These are phyloP conservation scores for Podochytrium sp. DNA, from an alignment of 192 early-diverging fungal genomes.

Conservation along the genomic window DNA sequence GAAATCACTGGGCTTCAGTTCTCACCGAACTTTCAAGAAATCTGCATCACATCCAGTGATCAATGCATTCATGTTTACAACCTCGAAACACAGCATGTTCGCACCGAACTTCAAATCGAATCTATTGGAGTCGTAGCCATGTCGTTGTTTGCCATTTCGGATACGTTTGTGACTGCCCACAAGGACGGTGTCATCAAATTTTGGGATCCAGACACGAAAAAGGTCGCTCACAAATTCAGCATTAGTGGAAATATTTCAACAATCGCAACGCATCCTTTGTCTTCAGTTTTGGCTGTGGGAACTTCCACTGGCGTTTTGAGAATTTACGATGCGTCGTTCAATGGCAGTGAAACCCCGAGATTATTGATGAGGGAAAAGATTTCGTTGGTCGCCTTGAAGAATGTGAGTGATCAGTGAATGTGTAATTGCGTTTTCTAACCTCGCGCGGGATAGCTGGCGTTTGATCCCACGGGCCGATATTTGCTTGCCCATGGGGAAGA, in stretches of 20 bases:
- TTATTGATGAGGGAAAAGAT: slow-evolving; percentile 39
- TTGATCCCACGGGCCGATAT: slow-evolving; percentile 49
- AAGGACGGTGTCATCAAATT: slow-evolving; percentile 26
- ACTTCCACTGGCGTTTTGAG: slow-evolving; percentile 41
- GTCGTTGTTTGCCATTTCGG: slow-evolving; percentile 22
- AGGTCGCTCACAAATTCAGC: not conserved
- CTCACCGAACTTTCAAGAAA: slow-evolving; percentile 46
- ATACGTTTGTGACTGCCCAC: slow-evolving; percentile 33
- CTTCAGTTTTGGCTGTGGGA: slow-evolving; percentile 42
- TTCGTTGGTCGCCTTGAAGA: slow-evolving; percentile 16
- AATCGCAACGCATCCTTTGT: slow-evolving; percentile 28
- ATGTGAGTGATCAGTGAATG: slow-evolving; percentile 3
- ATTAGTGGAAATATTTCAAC: not conserved
- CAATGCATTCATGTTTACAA: slow-evolving; percentile 28
- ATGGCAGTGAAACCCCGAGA: slow-evolving; percentile 6
- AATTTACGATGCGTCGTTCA: slow-evolving; percentile 34
- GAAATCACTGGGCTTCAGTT: slow-evolving; percentile 32
- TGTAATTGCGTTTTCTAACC: not conserved
- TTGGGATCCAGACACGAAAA: slow-evolving; percentile 36
- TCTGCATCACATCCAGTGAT: slow-evolving; percentile 33
- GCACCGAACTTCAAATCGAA: not conserved
- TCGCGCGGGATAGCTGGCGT: slow-evolving; percentile 35
- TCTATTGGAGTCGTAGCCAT: slow-evolving; percentile 19
- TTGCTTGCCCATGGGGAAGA: slow-evolving; percentile 32
- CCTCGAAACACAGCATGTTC: not conserved